These are phyloP conservation scores for Marchantia paleacea DNA, from an alignment of 225 moss, liverwort and hornwort genomes.

Conservation along the genomic window DNA sequence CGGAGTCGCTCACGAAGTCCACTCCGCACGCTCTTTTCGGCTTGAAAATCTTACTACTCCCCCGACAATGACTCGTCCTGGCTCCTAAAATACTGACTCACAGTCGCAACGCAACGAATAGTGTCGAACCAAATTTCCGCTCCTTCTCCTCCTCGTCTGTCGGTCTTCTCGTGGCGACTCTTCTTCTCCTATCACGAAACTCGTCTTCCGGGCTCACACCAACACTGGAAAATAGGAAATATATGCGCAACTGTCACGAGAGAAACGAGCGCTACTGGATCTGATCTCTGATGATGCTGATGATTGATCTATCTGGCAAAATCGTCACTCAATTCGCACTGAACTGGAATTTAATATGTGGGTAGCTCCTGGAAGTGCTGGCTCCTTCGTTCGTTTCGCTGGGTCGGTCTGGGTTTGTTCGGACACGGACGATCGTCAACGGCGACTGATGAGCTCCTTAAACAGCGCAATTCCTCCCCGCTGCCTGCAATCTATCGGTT, in stretches of 20 bases:
- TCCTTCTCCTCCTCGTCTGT: not conserved
- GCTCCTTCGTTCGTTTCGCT: not conserved
- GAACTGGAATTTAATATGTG: not conserved
- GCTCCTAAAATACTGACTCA: slow-evolving; percentile 6
- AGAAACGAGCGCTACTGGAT: slow-evolving; percentile 3
- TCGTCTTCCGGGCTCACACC: slow-evolving; percentile 13
- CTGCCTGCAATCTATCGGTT: not conserved
- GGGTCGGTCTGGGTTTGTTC: not conserved
- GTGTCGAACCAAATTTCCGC: not conserved
- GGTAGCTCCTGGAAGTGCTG: not conserved
- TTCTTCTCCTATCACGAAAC: not conserved
- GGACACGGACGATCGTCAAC: not conserved
- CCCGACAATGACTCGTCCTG: not conserved
- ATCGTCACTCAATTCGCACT: not conserved
- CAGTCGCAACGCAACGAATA: no score
- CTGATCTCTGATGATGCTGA: not conserved
- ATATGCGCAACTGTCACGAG: slow-evolving; percentile 14
- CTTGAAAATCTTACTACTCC: not conserved
- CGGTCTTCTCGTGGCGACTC: not conserved
- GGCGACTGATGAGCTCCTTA: not conserved
- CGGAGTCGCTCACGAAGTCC: not conserved
- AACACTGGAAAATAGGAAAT: slow-evolving; percentile 5
- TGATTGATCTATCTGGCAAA: not conserved
- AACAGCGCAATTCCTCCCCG: not conserved
- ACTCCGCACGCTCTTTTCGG: not conserved